phyloP scores from a whole-genome alignment of 164 flowering plant species.

The Vitis cinerea region DNA sequence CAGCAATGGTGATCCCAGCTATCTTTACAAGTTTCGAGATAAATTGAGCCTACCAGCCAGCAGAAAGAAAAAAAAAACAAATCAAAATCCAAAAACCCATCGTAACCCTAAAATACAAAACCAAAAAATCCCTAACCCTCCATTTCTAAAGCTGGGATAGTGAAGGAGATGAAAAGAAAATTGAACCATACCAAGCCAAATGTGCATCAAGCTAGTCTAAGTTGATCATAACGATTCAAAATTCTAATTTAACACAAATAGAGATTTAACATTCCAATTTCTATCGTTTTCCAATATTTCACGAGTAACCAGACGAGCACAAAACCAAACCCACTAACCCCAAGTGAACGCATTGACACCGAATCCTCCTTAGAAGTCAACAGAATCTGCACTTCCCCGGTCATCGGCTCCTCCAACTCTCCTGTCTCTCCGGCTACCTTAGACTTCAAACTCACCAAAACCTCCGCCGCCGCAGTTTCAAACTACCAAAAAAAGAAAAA shows the following conservation, averaged over 20 bases:
- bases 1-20: constrained; percentile 91
- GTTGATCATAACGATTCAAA: too few relatives aligned
- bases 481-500: constrained; percentile 44
- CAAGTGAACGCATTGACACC: constrained; percentile 75
- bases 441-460: constrained; percentile 61
- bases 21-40: constrained; percentile 91
- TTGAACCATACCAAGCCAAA: too few relatives aligned
- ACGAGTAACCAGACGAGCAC: background rate
- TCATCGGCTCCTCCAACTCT: constrained; percentile 79
- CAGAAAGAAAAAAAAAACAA: constrained; percentile 1
- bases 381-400: constrained; percentile 81
- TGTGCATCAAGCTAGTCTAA: too few relatives aligned
- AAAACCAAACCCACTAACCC: constrained; percentile 52
- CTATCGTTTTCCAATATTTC: too few relatives aligned
- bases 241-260: too few relatives aligned
- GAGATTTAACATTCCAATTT: background rate
- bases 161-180: too few relatives aligned
- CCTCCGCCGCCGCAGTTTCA: constrained; percentile 91
- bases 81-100: background rate
- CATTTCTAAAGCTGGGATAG: too few relatives aligned
- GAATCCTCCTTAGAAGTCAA: constrained; percentile 84
- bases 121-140: background rate
- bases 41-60: constrained; percentile 52
- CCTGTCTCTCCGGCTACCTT: constrained; percentile 79
- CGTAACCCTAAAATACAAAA: background rate